Conservation (phyloP, 2,329 filamentous ascomycete species). For the Xylariaceae sp. region DNA sequence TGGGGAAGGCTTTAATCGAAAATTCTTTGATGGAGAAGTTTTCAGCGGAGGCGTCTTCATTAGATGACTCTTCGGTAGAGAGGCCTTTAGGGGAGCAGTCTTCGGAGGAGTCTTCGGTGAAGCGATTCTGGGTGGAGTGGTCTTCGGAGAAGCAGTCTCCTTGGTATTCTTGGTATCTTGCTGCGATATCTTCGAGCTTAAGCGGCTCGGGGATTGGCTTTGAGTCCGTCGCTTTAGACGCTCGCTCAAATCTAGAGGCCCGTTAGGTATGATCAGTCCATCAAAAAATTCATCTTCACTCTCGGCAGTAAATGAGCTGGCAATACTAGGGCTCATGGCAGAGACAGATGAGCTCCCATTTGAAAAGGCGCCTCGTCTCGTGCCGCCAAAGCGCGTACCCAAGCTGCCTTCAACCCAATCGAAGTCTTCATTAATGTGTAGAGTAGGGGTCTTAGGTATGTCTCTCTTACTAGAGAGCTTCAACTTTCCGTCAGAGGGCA, state of each 20-base stretch:
- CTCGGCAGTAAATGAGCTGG: slow-evolving; percentile 84
- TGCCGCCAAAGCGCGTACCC: slow-evolving; percentile 84
- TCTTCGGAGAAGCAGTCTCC: not conserved
- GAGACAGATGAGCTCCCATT: slow-evolving; percentile 82
- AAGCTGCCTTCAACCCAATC: slow-evolving; percentile 94
- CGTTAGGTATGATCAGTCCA: slow-evolving; percentile 78
- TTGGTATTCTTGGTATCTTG: slow-evolving; percentile 4
- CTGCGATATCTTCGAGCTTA: not conserved
- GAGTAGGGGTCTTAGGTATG: slow-evolving; percentile 56
- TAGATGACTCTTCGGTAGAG: too few relatives aligned
- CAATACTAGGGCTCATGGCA: slow-evolving; percentile 84
- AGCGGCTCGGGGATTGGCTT: slow-evolving; percentile 16
- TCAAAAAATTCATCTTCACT: slow-evolving; percentile 92
- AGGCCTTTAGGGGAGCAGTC: too few relatives aligned
- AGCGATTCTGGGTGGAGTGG: not conserved
- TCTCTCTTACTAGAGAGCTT: slow-evolving; percentile 58
- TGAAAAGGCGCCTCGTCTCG: slow-evolving; percentile 70
- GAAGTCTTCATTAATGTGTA: slow-evolving; percentile 64
- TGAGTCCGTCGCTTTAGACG: slow-evolving; percentile 66
- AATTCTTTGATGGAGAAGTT: not conserved
- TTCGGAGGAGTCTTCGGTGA: not conserved
- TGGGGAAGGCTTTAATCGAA: not conserved
- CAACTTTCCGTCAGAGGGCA: slow-evolving; percentile 61
- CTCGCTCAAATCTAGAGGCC: slow-evolving; percentile 76
- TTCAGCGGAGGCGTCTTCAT: too few relatives aligned